Conservation (phyloP, 192 early-diverging fungal genomes). For the Entomortierella chlamydospora region DNA sequence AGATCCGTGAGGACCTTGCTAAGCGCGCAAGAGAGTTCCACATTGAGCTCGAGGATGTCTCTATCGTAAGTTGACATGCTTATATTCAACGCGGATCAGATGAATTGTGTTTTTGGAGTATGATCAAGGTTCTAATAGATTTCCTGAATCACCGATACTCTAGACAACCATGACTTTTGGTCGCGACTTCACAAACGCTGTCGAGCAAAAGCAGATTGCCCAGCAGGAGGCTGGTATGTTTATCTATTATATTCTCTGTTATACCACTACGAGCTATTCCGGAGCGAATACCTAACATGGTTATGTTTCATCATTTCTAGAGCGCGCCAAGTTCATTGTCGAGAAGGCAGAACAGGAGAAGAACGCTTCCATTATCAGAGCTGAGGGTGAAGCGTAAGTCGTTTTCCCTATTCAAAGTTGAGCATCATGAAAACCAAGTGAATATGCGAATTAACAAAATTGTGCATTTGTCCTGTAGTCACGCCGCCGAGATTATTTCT, state of each 20-base stretch:
- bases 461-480: conserved; percentile 5
- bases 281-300: neutral
- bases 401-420: neutral
- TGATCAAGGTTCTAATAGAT: neutral
- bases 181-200: conserved; percentile 98
- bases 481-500: conserved; percentile 93
- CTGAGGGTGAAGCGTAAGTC: conserved; percentile 93
- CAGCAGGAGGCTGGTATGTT: conserved; percentile 91
- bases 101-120: neutral
- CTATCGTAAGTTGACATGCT: conserved; percentile 78
- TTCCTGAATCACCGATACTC: neutral
- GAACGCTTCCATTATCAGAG: conserved; percentile 94
- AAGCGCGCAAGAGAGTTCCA: conserved; percentile 95
- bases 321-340: conserved; percentile 97
- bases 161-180: conserved; percentile 99
- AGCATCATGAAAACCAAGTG: neutral
- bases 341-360: conserved; percentile 99
- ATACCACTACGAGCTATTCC: no score
- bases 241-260: neutral
- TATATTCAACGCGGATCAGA: neutral
- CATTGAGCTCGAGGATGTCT: conserved; percentile 97
- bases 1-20: conserved; percentile 92
- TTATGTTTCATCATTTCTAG: conserved; percentile 34
- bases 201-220: conserved; percentile 98
- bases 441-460: neutral